Base-by-base conservation (phyloP, 768 basidiomycete genomes). In the Dentipellis fragilis region DNA sequence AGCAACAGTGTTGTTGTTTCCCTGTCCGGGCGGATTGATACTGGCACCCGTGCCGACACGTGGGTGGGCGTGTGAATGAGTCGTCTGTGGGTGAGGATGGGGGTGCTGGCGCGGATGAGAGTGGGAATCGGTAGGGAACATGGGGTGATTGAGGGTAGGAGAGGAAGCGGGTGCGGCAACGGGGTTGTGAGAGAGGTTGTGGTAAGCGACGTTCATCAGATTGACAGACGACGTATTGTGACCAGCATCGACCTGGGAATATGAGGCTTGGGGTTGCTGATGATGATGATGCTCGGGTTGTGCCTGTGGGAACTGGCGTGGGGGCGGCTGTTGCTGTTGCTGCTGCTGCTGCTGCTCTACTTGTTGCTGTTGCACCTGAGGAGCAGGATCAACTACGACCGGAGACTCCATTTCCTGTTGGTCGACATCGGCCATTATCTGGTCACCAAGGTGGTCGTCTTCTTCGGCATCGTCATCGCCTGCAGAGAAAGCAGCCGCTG, bases 381-480 rank as follows among this genome's bases (percentile, higher is more conserved):
- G 61, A 61, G 23, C 51, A 56, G 8, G 56, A 54, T 23, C 60
- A 59, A 23, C 48, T 57, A 48, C 12, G 50, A 35, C 48, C 1
- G 59, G 22, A 8, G 57, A 53, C 39, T 55, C 40, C 9, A 56
- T 54, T 23, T 53, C 52, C 12, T 42, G 59, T 7, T 54, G 51
- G 16, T 51, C 23, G n/a, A 54, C 48, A 45, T 56, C 39, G 10
- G 50, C 17, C 55, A 61, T 62, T 23, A 56, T 51, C 17, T 38
- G 37, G 3, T 59, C 29, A 6, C 29, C 29, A 29, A 29, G 51
- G 10, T 72, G 71, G 54, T 77, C 76, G 46, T 76, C 78, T 19
- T 75, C 75, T 40, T 74, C 76, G 38, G 76, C 78, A 16, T 76
- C 75, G 45, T 75, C 76, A 42, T 69, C 65, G 56, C 68, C 64